Evolutionary conservation across 2,329 filamentous ascomycete species (phyloP).

Genomic region (Exutisphaerella laricina): DNA sequence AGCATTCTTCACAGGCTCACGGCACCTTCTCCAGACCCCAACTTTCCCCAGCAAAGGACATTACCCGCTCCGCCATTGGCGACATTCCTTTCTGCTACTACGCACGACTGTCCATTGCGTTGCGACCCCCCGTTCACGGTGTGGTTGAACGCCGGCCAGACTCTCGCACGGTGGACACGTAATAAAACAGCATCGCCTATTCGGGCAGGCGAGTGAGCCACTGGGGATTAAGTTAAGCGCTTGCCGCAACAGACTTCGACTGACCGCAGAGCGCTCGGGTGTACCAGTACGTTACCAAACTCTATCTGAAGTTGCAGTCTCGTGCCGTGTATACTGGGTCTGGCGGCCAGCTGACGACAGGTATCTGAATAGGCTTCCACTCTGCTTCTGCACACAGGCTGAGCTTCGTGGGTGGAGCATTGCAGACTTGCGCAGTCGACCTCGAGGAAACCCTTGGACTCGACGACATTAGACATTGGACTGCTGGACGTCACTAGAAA

Average conservation of each 20-base stretch:
- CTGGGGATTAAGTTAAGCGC: constrained; percentile 23
- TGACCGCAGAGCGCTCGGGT: constrained; percentile 12
- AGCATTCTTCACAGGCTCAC: constrained; percentile 6
- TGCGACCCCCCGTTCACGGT: neutral
- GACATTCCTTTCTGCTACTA: constrained; percentile 5
- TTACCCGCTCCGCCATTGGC: constrained; percentile 12
- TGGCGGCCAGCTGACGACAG: constrained; percentile 23
- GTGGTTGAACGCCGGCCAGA: neutral
- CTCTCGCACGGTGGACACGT: constrained; percentile 10
- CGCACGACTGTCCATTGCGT: neutral
- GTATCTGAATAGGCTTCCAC: constrained; percentile 10
- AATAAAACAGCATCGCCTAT: constrained; percentile 13
- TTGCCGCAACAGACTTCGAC: constrained; percentile 12
- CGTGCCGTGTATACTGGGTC: neutral
- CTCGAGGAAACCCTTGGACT: constrained; percentile 2
- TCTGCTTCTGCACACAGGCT: neutral
- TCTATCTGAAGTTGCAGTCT: constrained; percentile 19
- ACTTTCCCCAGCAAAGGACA: constrained; percentile 19
- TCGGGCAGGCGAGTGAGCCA: constrained; percentile 16
- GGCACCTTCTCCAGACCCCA: constrained; percentile 26
- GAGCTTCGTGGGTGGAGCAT: neutral
- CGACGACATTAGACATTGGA: neutral
- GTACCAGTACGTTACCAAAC: constrained; percentile 16
- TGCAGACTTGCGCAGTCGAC: constrained; percentile 3
- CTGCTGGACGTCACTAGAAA: neutral